Evolutionary conservation across 73 alveolate species (phyloP), one percentile per base, ranked within the genome.

Genomic region (Paramecium biaurelia): DNA sequence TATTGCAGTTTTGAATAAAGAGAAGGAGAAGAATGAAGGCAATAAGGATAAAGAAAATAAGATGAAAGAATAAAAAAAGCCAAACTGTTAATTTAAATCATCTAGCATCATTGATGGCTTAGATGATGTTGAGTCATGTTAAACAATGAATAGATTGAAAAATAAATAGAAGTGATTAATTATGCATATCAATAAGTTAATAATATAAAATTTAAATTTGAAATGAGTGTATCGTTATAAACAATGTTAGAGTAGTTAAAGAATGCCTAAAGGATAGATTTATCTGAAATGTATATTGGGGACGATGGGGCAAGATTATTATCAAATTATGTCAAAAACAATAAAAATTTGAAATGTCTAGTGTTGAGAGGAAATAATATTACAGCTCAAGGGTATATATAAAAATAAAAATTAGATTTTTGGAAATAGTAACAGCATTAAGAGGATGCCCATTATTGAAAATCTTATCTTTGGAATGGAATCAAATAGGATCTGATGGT

Each of bases 341-440:
- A 89, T 89, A 70, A 89, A 43, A 35, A 67, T 38, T 41, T 89
- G 41, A 70, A 89, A 72, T 57, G 70, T 24, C 49, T 93, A n/a
- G 95, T 86, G 23, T 84, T 93, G 23, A 89, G 92, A 93, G 96
- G 96, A 37, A 93, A 93, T 37, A 72, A 86, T 70, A 93, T 93
- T 42, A 47, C 90, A 42, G 88, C 70, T 23, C 42, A 47, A 70
- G 96, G 95, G 74, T 49, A 74, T 11, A 30, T 6, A 26, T 37
- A 1, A 18, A 32, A 34, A 4, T 24, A 5, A 23, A 0, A 9
- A 11, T 43, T 20, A 79, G 94, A 20, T 70, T 89, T 45, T 35
- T 89, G 26, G 94, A 89, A 15, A 89, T 93, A 43, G 45, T 82
- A 15, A 57, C 79, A 63, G 94, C 92, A 20, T 74, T 93, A 72